Conservation (phyloP, 805 yeast genomes). For the Zygotorulaspora chibaensis region DNA sequence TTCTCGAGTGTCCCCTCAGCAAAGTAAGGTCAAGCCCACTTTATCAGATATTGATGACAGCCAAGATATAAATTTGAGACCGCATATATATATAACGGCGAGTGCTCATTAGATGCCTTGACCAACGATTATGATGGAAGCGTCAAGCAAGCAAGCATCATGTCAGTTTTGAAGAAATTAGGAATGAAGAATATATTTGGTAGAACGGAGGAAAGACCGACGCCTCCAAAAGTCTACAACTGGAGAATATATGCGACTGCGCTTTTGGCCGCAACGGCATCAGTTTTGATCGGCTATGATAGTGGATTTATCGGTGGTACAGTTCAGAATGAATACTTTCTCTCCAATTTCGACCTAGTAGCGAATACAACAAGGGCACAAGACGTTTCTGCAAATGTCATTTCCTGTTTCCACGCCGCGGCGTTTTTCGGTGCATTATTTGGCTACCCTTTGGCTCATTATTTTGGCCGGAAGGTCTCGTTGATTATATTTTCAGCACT, state of each 20-base stretch:
- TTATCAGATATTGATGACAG: too few species aligned
- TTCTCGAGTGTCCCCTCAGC: too few species aligned
- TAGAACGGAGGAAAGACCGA: constrained; percentile 10
- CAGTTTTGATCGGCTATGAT: constrained; percentile 51
- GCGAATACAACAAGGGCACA: constrained; percentile 29
- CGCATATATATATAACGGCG: background rate
- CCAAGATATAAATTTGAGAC: background rate
- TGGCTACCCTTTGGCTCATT: constrained; percentile 42
- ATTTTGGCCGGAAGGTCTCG: constrained; percentile 40
- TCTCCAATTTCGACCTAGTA: constrained; percentile 42
- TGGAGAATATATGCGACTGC: constrained; percentile 42
- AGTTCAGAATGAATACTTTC: constrained; percentile 43
- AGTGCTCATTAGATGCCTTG: too few species aligned
- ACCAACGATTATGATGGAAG: too few species aligned
- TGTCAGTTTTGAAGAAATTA: background rate
- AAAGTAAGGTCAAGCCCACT: too few species aligned
- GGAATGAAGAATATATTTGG: constrained; percentile 10
- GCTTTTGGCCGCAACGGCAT: constrained; percentile 45
- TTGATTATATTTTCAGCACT: constrained; percentile 40
- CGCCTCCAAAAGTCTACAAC: constrained; percentile 46
- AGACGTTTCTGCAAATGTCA: constrained; percentile 38
- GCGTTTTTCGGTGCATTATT: constrained; percentile 46
- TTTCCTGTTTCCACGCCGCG: constrained; percentile 50
- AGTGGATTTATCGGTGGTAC: constrained; percentile 56
- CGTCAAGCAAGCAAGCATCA: background rate